phyloP scores from a whole-genome alignment of 2,329 filamentous ascomycete genomes.

The Alternaria rosae region DNA sequence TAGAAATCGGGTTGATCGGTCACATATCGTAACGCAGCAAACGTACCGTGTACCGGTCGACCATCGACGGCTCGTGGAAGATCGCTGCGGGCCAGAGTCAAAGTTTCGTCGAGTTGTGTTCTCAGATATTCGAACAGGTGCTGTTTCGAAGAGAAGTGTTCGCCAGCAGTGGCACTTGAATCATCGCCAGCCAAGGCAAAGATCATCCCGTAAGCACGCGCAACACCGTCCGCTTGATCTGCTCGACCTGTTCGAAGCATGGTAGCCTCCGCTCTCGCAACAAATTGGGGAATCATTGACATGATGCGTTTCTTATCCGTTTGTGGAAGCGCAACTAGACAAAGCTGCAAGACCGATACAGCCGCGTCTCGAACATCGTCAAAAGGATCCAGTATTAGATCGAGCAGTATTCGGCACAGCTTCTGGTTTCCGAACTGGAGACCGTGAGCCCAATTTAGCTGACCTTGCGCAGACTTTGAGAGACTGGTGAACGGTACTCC shows the following conservation, averaged over 20 bases:
- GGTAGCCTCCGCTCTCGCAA: conserved; percentile 57
- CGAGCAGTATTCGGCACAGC: conserved; percentile 71
- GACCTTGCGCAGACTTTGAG: conserved; percentile 58
- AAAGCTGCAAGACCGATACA: conserved; percentile 54
- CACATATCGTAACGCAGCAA: conserved; percentile 58
- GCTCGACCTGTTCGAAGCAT: conserved; percentile 79
- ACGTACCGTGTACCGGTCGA: conserved; percentile 56
- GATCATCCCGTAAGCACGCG: conserved; percentile 75
- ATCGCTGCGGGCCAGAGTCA: conserved; percentile 68
- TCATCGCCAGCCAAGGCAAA: conserved; percentile 61
- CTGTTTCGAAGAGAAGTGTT: conserved; percentile 40
- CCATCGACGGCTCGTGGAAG: conserved; percentile 66
- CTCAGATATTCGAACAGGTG: conserved; percentile 66
- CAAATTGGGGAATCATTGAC: conserved; percentile 31
- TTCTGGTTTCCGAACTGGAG: conserved; percentile 53
- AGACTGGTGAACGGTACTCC: conserved; percentile 48
- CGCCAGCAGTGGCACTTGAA: conserved; percentile 17
- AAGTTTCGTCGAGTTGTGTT: conserved; percentile 68
- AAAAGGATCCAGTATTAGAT: conserved; percentile 87
- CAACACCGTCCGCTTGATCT: conserved; percentile 91
- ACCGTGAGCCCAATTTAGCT: conserved; percentile 59
- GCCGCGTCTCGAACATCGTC: conserved; percentile 79
- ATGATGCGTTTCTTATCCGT: conserved; percentile 19
- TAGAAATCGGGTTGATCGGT: conserved; percentile 53
- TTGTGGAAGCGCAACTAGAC: conserved; percentile 30